phyloP scores from a whole-genome alignment of 2,329 filamentous ascomycete species.

The Fusarium temperatum region DNA sequence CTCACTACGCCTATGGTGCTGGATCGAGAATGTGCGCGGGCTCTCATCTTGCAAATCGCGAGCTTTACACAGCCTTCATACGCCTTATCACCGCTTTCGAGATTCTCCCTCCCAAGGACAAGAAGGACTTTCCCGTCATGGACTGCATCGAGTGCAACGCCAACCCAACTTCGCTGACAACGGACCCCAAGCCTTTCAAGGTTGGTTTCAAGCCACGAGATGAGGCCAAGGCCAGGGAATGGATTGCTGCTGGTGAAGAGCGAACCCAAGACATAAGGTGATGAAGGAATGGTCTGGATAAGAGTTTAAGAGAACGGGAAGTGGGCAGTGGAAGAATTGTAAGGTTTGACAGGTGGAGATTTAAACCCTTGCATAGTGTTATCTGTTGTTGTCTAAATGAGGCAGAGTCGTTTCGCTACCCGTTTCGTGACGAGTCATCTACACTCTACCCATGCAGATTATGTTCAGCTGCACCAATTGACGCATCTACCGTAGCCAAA shows the following conservation, averaged over 20 bases:
- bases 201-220: conserved; percentile 54
- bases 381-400: conserved; percentile 10
- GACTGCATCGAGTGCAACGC: conserved; percentile 66
- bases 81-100: conserved; percentile 67
- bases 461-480: neutral
- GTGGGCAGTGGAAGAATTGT: conserved; percentile 16
- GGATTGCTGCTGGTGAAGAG: conserved; percentile 63
- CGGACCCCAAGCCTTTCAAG: conserved; percentile 71
- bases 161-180: conserved; percentile 66
- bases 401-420: conserved; percentile 15
- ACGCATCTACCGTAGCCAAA: neutral
- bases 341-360: conserved; percentile 13
- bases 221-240: conserved; percentile 54
- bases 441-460: neutral
- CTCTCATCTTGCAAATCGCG: conserved; percentile 69
- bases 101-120: conserved; percentile 58
- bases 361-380: neutral
- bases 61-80: conserved; percentile 69
- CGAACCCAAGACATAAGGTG: conserved; percentile 54
- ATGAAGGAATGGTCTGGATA: neutral
- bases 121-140: conserved; percentile 60
- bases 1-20: conserved; percentile 70
- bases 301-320: conserved; percentile 2
- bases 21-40: conserved; percentile 72
- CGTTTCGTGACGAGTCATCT: conserved; percentile 13